Evolutionary conservation across 352 stramenopile species (phyloP).

Genomic region (Paralagenidium karlingii): DNA sequence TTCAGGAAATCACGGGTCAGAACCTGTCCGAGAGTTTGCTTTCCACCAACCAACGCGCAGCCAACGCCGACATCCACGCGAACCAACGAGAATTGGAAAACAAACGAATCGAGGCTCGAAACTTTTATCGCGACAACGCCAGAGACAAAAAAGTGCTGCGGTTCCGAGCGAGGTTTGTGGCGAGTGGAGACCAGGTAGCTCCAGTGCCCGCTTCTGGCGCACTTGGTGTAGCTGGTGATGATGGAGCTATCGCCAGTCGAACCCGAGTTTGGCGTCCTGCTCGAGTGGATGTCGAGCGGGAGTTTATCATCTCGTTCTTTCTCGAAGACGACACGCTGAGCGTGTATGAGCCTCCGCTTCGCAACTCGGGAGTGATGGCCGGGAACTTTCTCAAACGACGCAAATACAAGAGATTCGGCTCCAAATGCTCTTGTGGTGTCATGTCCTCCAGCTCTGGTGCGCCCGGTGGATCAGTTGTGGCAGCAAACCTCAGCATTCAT

Average conservation of each 20-base stretch:
- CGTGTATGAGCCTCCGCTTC: constrained; percentile 54
- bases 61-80: not conserved
- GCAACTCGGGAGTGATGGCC: constrained; percentile 50
- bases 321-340: constrained; percentile 66
- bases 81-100: not conserved
- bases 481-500: too few relatives aligned
- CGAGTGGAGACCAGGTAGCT: not conserved
- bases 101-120: not conserved
- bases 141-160: constrained; percentile 56
- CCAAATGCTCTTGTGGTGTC: too few relatives aligned
- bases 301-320: constrained; percentile 74
- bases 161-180: constrained; percentile 47
- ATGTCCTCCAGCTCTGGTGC: too few relatives aligned
- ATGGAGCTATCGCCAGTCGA: too few relatives aligned
- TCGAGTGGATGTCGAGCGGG: constrained; percentile 28
- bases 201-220: too few relatives aligned
- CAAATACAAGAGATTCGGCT: constrained; percentile 48
- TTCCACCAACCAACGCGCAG: not conserved
- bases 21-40: not conserved
- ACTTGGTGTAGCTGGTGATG: too few relatives aligned
- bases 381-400: constrained; percentile 69
- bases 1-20: not conserved
- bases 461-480: too few relatives aligned
- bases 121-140: constrained; percentile 22
- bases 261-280: constrained; percentile 13